Evolutionary conservation across 2,329 filamentous ascomycete species (phyloP).

Genomic region (Arthrinium phaeospermum): DNA sequence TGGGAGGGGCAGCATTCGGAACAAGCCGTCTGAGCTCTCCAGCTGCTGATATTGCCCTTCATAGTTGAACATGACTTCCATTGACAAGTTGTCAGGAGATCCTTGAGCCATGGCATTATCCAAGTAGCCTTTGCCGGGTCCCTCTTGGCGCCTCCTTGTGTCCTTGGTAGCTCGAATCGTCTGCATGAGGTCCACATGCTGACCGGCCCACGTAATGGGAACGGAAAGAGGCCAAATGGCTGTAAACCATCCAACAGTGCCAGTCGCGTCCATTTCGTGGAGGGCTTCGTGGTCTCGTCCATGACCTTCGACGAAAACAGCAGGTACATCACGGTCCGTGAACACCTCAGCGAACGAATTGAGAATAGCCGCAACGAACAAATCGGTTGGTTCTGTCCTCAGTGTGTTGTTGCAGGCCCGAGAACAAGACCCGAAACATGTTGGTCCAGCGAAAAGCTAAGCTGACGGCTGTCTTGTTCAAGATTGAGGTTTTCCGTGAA

Average conservation of each 20-base stretch:
- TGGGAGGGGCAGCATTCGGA: constrained; percentile 22
- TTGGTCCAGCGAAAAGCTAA: constrained; percentile 17
- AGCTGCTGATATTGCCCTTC: constrained; percentile 23
- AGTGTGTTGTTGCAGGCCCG: constrained; percentile 20
- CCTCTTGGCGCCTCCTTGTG: background rate
- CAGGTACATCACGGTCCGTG: constrained; percentile 3
- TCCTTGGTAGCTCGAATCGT: constrained; percentile 20
- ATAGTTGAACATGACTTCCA: constrained; percentile 24
- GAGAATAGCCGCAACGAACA: constrained; percentile 19
- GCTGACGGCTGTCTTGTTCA: background rate
- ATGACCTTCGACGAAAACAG: constrained; percentile 21
- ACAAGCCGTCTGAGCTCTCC: constrained; percentile 20
- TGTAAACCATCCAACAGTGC: constrained; percentile 24
- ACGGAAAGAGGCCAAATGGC: constrained; percentile 18
- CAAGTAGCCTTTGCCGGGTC: background rate
- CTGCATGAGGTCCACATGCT: constrained; percentile 11
- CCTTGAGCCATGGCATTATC: background rate
- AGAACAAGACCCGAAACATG: constrained; percentile 4
- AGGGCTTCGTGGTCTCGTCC: constrained; percentile 18
- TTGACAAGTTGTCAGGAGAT: background rate
- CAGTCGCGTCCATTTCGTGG: constrained; percentile 15
- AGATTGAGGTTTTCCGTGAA: background rate
- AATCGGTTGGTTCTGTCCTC: constrained; percentile 14
- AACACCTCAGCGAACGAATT: constrained; percentile 19
- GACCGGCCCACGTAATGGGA: background rate